phyloP scores from a whole-genome alignment of 2,329 filamentous ascomycete species.

The Exutisphaerella laricina region DNA sequence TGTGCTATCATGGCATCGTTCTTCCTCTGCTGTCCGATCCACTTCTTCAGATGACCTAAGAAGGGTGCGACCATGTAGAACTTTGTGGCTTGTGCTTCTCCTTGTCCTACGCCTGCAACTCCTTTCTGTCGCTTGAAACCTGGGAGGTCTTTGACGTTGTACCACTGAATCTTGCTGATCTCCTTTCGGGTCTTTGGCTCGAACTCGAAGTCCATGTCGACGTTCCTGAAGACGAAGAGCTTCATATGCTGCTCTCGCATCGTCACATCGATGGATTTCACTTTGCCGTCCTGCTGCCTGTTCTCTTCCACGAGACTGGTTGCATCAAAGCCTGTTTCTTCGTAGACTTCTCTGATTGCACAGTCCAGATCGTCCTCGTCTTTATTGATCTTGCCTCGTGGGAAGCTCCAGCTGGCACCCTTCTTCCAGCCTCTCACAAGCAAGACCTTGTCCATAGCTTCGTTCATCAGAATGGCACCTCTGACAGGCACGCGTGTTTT shows the following conservation, averaged over 20 bases:
- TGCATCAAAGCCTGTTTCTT: slow-evolving; percentile 87
- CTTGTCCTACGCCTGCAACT: slow-evolving; percentile 52
- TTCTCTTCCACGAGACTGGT: slow-evolving; percentile 68
- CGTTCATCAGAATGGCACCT: slow-evolving; percentile 87
- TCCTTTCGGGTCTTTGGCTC: slow-evolving; percentile 91
- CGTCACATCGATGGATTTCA: slow-evolving; percentile 80
- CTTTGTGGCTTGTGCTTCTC: slow-evolving; percentile 68
- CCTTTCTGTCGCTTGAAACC: slow-evolving; percentile 68
- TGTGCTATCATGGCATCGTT: slow-evolving; percentile 43
- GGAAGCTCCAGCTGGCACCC: slow-evolving; percentile 92
- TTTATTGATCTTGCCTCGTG: slow-evolving; percentile 95
- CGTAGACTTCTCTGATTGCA: slow-evolving; percentile 87
- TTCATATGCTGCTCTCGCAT: slow-evolving; percentile 92
- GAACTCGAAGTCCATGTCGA: slow-evolving; percentile 82
- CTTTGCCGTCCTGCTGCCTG: slow-evolving; percentile 49
- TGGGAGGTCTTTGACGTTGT: slow-evolving; percentile 80
- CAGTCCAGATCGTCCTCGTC: slow-evolving; percentile 92
- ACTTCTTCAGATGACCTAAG: slow-evolving; percentile 75
- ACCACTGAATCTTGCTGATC: slow-evolving; percentile 97
- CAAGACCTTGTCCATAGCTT: slow-evolving; percentile 88
- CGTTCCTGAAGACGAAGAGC: slow-evolving; percentile 83
- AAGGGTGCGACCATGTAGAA: slow-evolving; percentile 99
- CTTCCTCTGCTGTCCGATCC: slow-evolving; percentile 80
- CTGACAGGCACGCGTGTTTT: slow-evolving; percentile 91
- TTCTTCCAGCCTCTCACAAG: slow-evolving; percentile 99